Base-by-base conservation (phyloP, 768 basidiomycete species). In the Podaxis sp. region DNA sequence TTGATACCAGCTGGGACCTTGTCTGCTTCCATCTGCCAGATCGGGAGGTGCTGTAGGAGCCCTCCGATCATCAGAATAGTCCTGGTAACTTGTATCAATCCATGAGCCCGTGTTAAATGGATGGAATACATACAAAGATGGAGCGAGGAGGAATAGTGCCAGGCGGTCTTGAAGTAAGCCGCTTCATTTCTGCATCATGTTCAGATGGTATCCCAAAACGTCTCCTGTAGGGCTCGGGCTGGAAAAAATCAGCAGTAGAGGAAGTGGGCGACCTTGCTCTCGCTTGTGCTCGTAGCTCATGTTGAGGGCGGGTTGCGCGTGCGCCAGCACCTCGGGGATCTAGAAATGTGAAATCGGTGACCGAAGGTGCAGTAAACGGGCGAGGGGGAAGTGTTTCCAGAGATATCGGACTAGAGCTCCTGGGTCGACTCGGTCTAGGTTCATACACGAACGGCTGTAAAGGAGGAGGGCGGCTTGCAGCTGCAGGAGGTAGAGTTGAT, bases 1-100 rank as follows among this genome's bases (percentile, higher is more conserved):
- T 23, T 25, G 65, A 62, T 76, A 79, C 78, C 78, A 79, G 51
- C 70, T 70, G 4, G 21, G 54, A 3, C 44, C 56, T 18, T 7
- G 38, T 3, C 55, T 63, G 25, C 52, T n/a, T 51, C 50, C 40
- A 42, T 42, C 61, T 10, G 66, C 72, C 11, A 72, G 58, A 21
- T 38, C 59, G 40, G 71, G 55, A 14, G 76, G 75, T 0, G 73
- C 72, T 18, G 74, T 72, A 32, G 32, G 32, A 7, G 32, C 32
- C 40, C 40, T 42, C n/a, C 14, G 5, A 5, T 6, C 1, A 42
- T 42, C 40, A 42, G 5, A 1, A 42, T 13, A 18, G n/a, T 13
- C 14, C 40, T 42, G 11, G 13, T 14, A 3, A 2, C n/a, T 14
- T 14, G 16, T 11, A 42, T 42, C 40, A 42, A 11, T 14, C 9